A percentile compares a stretch with the other conserved stretches of the same genome.
phyloP scores from a whole-genome alignment of 2,329 filamentous ascomycete genomes.

The Phialemoniopsis sp. region DNA sequence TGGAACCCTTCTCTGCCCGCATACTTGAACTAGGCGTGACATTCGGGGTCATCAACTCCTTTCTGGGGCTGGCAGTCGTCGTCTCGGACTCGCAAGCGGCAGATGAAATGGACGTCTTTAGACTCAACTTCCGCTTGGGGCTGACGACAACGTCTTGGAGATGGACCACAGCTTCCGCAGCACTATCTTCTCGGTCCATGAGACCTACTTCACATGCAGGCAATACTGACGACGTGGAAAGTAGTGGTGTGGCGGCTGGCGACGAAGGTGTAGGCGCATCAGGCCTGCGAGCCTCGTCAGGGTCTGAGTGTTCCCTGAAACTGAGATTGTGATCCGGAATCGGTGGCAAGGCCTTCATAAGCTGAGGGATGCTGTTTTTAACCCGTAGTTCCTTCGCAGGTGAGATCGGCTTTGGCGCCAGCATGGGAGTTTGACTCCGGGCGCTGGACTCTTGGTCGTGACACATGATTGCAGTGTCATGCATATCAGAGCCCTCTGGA shows the following conservation, averaged over 20 bases:
- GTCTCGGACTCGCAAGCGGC: no score
- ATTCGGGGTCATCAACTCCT: neutral
- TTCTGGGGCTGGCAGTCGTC: neutral
- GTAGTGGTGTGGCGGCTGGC: neutral
- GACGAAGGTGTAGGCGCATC: neutral
- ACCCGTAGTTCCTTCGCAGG: slow-evolving; percentile 37
- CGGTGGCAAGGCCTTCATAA: slow-evolving; percentile 49
- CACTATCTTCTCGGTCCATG: neutral
- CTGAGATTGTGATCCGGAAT: slow-evolving; percentile 24
- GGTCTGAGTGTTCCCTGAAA: neutral
- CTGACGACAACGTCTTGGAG: no score
- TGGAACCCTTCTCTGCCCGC: neutral
- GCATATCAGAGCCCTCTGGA: neutral
- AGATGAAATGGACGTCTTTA: no score
- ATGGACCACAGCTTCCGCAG: neutral
- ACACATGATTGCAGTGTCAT: neutral
- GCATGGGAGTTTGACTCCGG: slow-evolving; percentile 21
- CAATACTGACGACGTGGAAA: no score
- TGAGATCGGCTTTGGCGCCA: slow-evolving; percentile 45
- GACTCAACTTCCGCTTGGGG: no score
- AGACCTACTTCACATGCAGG: neutral
- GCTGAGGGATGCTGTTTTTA: slow-evolving; percentile 43
- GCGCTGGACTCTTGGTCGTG: slow-evolving; percentile 1
- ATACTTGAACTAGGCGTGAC: neutral
- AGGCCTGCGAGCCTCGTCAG: neutral